Percentiles rank a stretch among this genome's conserved stretches.
These are phyloP conservation scores for Sabuloglossum arenarium DNA, from an alignment of 495 filamentous ascomycete genomes.

Conservation along the genomic window DNA sequence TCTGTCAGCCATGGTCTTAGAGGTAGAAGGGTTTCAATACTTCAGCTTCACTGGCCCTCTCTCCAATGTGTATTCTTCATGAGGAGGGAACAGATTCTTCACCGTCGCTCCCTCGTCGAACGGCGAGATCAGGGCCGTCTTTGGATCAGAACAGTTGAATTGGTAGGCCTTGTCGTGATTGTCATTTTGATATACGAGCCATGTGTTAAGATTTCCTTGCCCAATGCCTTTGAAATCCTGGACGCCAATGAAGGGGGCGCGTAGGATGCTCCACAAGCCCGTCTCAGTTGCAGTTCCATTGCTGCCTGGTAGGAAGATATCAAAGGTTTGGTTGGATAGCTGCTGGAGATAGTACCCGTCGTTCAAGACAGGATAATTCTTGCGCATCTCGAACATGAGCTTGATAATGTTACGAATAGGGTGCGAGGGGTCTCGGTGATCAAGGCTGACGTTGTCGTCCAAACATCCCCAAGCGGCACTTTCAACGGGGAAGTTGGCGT, in stretches of 20 bases:
- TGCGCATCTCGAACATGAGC: constrained; percentile 41
- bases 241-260: neutral
- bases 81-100: constrained; percentile 45
- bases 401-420: constrained; percentile 46
- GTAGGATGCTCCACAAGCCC: constrained; percentile 38
- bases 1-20: no score
- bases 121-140: constrained; percentile 32
- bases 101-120: constrained; percentile 36
- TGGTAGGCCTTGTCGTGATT: constrained; percentile 31
- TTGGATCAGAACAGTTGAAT: constrained; percentile 32
- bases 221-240: constrained; percentile 3
- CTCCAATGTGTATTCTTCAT: constrained; percentile 30
- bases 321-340: constrained; percentile 37
- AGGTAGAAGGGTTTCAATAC: no score
- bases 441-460: constrained; percentile 35
- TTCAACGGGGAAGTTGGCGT: constrained; percentile 36
- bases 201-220: constrained; percentile 21
- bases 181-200: constrained; percentile 44
- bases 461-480: constrained; percentile 34
- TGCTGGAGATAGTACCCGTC: constrained; percentile 39
- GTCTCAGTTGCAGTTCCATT: constrained; percentile 33
- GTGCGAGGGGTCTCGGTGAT: constrained; percentile 51
- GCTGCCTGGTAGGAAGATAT: constrained; percentile 32
- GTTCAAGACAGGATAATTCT: constrained; percentile 36
- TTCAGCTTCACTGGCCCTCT: neutral